A percentile compares a stretch with the other conserved stretches of the same genome.
phyloP scores from a whole-genome alignment of 306 rosid genomes.

The Pyrus communis region DNA sequence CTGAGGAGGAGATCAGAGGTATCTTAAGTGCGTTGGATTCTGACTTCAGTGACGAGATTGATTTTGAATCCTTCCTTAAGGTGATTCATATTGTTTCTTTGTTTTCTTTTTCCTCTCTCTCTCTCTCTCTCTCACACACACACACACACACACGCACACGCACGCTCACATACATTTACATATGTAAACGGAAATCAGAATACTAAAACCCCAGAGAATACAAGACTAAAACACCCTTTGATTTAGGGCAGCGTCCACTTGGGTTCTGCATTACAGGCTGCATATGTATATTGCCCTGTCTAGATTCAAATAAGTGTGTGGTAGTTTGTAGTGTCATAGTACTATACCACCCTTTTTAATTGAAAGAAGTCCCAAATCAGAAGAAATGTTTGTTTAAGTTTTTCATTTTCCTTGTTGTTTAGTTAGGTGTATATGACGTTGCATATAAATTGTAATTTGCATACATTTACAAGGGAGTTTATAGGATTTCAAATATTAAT shows the following conservation, averaged over 20 bases:
- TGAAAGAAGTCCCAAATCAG: not conserved
- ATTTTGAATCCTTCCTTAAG: constrained; percentile 83
- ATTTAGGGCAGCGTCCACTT: too few relatives aligned
- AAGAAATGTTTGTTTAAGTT: too few relatives aligned
- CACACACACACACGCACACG: not conserved
- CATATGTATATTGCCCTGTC: not conserved
- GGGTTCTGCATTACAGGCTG: not conserved
- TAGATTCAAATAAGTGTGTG: not conserved
- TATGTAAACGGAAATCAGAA: too few relatives aligned
- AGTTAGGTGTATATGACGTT: not conserved
- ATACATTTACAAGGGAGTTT: constrained; percentile 11
- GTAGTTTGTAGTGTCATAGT: not conserved
- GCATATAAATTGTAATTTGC: not conserved
- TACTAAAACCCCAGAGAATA: too few relatives aligned
- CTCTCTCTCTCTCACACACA: not conserved
- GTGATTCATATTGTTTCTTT: constrained; percentile 33
- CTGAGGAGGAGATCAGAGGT: constrained; percentile 59
- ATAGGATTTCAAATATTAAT: constrained; percentile 9
- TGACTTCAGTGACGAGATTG: constrained; percentile 52
- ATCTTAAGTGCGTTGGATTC: constrained; percentile 54
- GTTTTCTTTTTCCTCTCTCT: not conserved
- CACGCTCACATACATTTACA: not conserved
- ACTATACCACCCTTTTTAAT: not conserved
- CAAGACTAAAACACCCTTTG: too few relatives aligned
- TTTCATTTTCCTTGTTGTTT: not conserved